Base-by-base conservation (phyloP, 2,329 filamentous ascomycete species). In the Aureobasidium zeae region DNA sequence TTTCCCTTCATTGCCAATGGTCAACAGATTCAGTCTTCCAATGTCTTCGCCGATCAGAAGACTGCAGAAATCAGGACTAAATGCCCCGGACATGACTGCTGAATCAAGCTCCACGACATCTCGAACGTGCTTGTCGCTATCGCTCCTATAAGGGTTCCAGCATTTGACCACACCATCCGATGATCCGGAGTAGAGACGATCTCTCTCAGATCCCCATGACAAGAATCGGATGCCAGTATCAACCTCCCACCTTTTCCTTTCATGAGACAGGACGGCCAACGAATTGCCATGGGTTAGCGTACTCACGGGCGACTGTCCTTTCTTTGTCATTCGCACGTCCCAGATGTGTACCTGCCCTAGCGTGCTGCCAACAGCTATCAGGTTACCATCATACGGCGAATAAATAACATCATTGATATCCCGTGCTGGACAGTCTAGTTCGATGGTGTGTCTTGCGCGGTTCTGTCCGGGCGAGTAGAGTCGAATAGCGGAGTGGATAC, bases 341-440 rank as follows among this genome's bases (percentile, higher is more conserved):
- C 76, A 81, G 4, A 80, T 63, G 55, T 79, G 79, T 0, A 73
- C 72, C 21, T 63, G 63, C 2, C 76, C 74, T 55, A 78, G 68
- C 0, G 77, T 80, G 49, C 76, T 78, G 9, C 75, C 74, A 10
- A 73, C 74, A 6, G 74, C 72, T 10, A 79, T 60, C 44, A 77
- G 63, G 26, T 69, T 65, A 1, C 70, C 61, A 41, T 71, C 64
- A 42, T 67, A 55, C 0, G 68, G 68, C 45, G 63, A 65, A 45
- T 54, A 56, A 0, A 71, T 62, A 1, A 79, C 62, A 46, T 79
- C 74, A 45, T 79, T 80, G 51, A 80, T 77, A 55, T 81, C 77
- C 6, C 69, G 53, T 0, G 76, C 76, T 17, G 69, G 69, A 51
- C 76, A 79, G 36, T 77, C 69, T 26, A 74, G 65, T 45, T 72